These are phyloP conservation scores for Limnanthes douglasii DNA, from an alignment of 345 rosid species.

Conservation along the genomic window DNA sequence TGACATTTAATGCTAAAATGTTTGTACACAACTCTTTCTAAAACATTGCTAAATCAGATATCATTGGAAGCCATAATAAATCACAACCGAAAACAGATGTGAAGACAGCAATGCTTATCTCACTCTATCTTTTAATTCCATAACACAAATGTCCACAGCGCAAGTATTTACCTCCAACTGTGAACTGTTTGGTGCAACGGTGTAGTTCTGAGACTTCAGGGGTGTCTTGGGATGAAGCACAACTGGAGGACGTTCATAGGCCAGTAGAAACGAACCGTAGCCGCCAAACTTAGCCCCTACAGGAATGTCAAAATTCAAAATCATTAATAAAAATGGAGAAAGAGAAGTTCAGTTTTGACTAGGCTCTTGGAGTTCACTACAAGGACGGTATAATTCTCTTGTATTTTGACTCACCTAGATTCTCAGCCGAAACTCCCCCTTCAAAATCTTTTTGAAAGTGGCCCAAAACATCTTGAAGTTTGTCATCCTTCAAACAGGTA, in stretches of 20 bases:
- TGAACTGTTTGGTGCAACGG: slow-evolving; percentile 20
- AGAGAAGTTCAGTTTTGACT: slow-evolving; percentile 4
- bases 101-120: no score
- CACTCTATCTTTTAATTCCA: no score
- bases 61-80: no score
- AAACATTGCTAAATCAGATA: no score
- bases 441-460: slow-evolving; percentile 72
- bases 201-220: slow-evolving; percentile 11
- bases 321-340: slow-evolving; percentile 9
- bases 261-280: slow-evolving; percentile 20
- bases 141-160: no score
- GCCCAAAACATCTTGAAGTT: slow-evolving; percentile 47
- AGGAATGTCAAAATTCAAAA: slow-evolving; percentile 10
- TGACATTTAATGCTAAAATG: no score
- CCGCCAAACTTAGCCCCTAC: slow-evolving; percentile 24
- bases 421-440: slow-evolving; percentile 72
- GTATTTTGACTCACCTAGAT: slow-evolving; percentile 32
- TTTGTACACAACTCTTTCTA: no score
- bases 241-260: slow-evolving; percentile 20
- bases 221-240: slow-evolving; percentile 11
- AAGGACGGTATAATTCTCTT: slow-evolving; percentile 8
- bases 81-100: no score
- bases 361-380: slow-evolving; percentile 6
- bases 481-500: slow-evolving; percentile 35
- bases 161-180: slow-evolving; percentile 26